Percentiles rank a stretch among this genome's conserved stretches.
phyloP scores from a whole-genome alignment of 192 early-diverging fungal species.

The Entomortierella chlamydospora region DNA sequence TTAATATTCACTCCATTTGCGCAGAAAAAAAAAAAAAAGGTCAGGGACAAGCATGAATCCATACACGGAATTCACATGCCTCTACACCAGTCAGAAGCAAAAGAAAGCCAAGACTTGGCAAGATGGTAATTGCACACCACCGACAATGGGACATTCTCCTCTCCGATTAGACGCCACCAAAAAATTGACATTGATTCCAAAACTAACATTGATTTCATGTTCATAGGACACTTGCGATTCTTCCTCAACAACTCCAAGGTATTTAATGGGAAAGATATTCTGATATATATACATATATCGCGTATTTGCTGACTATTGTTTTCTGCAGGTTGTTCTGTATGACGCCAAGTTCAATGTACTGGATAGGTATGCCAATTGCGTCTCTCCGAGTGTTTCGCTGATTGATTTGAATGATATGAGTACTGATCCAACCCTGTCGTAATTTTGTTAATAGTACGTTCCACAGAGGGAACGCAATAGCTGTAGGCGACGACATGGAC shows the following conservation, averaged over 20 bases:
- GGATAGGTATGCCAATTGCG: constrained; percentile 46
- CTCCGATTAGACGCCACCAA: too few relatives aligned
- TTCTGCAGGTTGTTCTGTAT: constrained; percentile 59
- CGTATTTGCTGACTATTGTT: too few relatives aligned
- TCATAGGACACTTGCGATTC: constrained; percentile 39
- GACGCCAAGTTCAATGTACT: constrained; percentile 59
- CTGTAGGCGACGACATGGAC: constrained; percentile 61
- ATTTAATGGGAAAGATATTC: neutral
- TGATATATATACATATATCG: neutral
- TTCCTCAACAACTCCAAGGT: constrained; percentile 53
- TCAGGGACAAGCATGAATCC: constrained; percentile 34
- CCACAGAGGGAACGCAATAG: constrained; percentile 17
- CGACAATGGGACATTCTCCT: too few relatives aligned
- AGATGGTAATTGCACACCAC: constrained; percentile 46
- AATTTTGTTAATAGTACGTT: constrained; percentile 19
- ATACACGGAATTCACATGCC: constrained; percentile 50
- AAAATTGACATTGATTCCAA: neutral
- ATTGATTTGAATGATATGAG: neutral
- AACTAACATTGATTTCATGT: neutral
- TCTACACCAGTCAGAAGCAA: constrained; percentile 63
- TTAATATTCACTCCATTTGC: neutral
- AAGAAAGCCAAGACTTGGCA: constrained; percentile 69
- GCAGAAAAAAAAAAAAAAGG: neutral
- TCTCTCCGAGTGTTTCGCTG: constrained; percentile 5
- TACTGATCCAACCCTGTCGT: neutral